phyloP scores from a whole-genome alignment of 768 basidiomycete species.

The Hemileccinum rubropunctum region DNA sequence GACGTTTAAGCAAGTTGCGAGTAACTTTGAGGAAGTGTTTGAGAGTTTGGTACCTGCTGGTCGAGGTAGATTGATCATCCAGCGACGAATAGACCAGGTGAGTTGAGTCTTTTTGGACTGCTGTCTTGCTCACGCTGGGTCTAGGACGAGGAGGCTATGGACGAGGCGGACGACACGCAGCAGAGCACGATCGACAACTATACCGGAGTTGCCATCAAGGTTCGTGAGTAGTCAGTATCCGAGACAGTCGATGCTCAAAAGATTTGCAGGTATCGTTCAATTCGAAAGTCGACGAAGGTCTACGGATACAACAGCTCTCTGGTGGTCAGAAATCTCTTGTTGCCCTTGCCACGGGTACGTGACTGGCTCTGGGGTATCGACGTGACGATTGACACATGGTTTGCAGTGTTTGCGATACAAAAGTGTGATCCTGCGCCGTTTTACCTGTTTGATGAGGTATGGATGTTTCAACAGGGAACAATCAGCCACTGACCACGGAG shows the following conservation, averaged over 20 bases:
- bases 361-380: neutral
- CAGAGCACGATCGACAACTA: slow-evolving; percentile 87
- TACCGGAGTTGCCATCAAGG: slow-evolving; percentile 95
- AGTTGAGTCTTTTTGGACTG: neutral
- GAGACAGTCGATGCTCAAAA: neutral
- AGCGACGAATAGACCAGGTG: slow-evolving; percentile 84
- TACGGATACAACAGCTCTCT: slow-evolving; percentile 94
- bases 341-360: slow-evolving; percentile 83
- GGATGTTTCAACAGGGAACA: neutral
- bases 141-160: slow-evolving; percentile 66
- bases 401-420: slow-evolving; percentile 92
- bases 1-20: slow-evolving; percentile 97
- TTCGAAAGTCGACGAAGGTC: slow-evolving; percentile 94
- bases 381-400: slow-evolving; percentile 1
- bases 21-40: slow-evolving; percentile 96
- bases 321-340: slow-evolving; percentile 98
- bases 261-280: slow-evolving; percentile 90
- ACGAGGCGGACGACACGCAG: slow-evolving; percentile 71
- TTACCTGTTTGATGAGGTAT: slow-evolving; percentile 96
- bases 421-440: slow-evolving; percentile 99
- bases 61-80: slow-evolving; percentile 87
- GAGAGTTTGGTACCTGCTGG: slow-evolving; percentile 95
- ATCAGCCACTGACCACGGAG: neutral
- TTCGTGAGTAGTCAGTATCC: slow-evolving; percentile 20
- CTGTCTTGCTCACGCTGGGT: neutral